phyloP scores from a whole-genome alignment of 2,329 filamentous ascomycete genomes.

The Epichloe amarillans region DNA sequence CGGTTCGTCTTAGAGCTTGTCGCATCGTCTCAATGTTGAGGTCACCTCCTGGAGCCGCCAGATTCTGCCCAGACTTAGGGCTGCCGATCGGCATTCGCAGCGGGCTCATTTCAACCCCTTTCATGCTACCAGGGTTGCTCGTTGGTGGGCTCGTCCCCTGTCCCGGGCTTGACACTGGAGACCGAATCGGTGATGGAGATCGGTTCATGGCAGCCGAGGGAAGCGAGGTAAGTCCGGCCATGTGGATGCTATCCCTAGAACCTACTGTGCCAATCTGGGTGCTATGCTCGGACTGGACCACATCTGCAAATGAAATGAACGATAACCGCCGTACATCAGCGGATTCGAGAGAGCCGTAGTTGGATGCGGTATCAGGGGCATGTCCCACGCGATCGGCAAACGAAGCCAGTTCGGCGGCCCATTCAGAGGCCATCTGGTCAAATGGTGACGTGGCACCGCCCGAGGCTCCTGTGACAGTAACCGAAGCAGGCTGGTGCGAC shows the following conservation, averaged over 20 bases:
- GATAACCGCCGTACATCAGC: constrained; percentile 71
- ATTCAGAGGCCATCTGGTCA: constrained; percentile 32
- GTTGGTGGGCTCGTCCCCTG: constrained; percentile 58
- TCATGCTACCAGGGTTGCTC: constrained; percentile 62
- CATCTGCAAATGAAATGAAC: constrained; percentile 95
- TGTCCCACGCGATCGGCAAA: constrained; percentile 32
- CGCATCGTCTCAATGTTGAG: constrained; percentile 89
- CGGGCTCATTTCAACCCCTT: constrained; percentile 60
- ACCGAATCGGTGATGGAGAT: constrained; percentile 69
- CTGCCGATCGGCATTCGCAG: constrained; percentile 46
- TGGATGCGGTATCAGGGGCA: constrained; percentile 51
- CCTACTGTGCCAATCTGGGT: constrained; percentile 36
- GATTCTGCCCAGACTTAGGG: constrained; percentile 42
- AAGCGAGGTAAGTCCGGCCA: constrained; percentile 52
- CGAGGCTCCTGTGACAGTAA: constrained; percentile 44
- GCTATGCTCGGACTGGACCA: constrained; percentile 74
- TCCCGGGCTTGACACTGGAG: constrained; percentile 61
- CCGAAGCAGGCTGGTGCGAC: constrained; percentile 65
- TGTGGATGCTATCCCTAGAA: constrained; percentile 56
- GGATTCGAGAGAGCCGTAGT: constrained; percentile 62
- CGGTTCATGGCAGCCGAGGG: constrained; percentile 40
- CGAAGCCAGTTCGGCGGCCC: constrained; percentile 44
- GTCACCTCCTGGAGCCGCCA: constrained; percentile 40
- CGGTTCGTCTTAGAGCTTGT: constrained; percentile 74
- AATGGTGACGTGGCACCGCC: constrained; percentile 19